Conservation (phyloP, 441 rosid species). For the Jatropha multifida region DNA sequence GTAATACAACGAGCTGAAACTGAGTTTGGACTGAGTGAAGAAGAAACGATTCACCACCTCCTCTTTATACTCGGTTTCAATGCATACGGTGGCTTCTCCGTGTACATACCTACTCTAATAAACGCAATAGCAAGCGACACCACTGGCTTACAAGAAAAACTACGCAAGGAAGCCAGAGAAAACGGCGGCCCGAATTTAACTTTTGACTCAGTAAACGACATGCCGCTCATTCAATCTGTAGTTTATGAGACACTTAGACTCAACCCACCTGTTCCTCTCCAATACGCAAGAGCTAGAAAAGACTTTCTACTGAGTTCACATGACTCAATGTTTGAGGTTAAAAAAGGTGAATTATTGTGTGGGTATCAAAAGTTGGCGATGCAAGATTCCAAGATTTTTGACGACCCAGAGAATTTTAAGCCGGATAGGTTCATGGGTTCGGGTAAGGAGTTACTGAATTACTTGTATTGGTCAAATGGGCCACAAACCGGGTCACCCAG, state of each 20-base stretch:
- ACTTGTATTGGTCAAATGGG: slow-evolving; percentile 87
- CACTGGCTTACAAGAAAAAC: slow-evolving; percentile 54
- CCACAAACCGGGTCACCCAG: slow-evolving; percentile 71
- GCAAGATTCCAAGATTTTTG: slow-evolving; percentile 59
- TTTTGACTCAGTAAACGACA: slow-evolving; percentile 54
- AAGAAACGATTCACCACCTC: slow-evolving; percentile 64
- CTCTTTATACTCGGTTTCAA: slow-evolving; percentile 72
- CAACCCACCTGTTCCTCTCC: slow-evolving; percentile 70
- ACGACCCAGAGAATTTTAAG: slow-evolving; percentile 64
- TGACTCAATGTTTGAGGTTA: slow-evolving; percentile 59
- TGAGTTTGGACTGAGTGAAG: slow-evolving; percentile 60
- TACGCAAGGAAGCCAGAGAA: slow-evolving; percentile 54
- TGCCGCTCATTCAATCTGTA: slow-evolving; percentile 71
- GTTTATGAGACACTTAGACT: slow-evolving; percentile 72
- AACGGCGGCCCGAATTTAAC: slow-evolving; percentile 39
- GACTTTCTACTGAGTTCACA: slow-evolving; percentile 65
- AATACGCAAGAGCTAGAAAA: slow-evolving; percentile 74
- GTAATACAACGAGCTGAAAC: slow-evolving; percentile 45
- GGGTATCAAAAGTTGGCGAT: slow-evolving; percentile 72
- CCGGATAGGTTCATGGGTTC: slow-evolving; percentile 62
- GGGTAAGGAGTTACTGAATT: slow-evolving; percentile 47
- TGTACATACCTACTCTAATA: slow-evolving; percentile 51
- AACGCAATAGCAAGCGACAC: slow-evolving; percentile 37
- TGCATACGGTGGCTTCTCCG: slow-evolving; percentile 76
- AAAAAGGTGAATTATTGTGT: slow-evolving; percentile 80